Evolutionary conservation across 768 basidiomycete species (phyloP).

Genomic region (Pleurotus citrinopileatus): DNA sequence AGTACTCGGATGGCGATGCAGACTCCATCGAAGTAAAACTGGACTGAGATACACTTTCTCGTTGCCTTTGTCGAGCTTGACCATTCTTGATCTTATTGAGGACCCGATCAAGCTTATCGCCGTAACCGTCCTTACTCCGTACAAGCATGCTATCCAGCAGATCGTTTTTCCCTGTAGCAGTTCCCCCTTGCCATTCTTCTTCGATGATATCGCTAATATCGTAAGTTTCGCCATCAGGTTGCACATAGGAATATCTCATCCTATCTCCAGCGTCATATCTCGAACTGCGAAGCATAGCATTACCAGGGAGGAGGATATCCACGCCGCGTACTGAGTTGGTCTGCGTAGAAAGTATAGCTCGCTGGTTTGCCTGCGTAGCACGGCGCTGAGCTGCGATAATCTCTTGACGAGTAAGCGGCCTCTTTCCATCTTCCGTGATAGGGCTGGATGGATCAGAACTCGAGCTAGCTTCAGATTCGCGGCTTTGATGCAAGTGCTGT

Average conservation of each 20-base stretch:
- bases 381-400: conserved; percentile 93
- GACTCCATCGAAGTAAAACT: conserved; percentile 33
- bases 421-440: conserved; percentile 26
- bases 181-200: conserved; percentile 73
- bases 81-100: conserved; percentile 73
- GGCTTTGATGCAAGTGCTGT: conserved; percentile 64
- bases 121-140: conserved; percentile 50
- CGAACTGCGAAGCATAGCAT: conserved; percentile 82
- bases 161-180: conserved; percentile 43
- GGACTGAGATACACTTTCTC: conserved; percentile 14
- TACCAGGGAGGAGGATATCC: conserved; percentile 84
- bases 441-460: conserved; percentile 43
- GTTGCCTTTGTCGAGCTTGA: conserved; percentile 26
- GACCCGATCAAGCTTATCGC: conserved; percentile 71
- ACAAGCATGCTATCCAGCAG: conserved; percentile 65
- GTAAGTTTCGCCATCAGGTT: conserved; percentile 84
- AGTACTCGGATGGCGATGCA: conserved; percentile 55
- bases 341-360: conserved; percentile 78
- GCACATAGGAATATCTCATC: conserved; percentile 93
- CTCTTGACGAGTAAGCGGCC: conserved; percentile 68
- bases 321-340: conserved; percentile 83
- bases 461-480: conserved; percentile 56
- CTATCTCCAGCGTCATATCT: conserved; percentile 66
- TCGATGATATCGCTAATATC: conserved; percentile 95
- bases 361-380: conserved; percentile 80